Evolutionary conservation across 345 rosid species (phyloP).

Genomic region (Excoecaria agallocha): DNA sequence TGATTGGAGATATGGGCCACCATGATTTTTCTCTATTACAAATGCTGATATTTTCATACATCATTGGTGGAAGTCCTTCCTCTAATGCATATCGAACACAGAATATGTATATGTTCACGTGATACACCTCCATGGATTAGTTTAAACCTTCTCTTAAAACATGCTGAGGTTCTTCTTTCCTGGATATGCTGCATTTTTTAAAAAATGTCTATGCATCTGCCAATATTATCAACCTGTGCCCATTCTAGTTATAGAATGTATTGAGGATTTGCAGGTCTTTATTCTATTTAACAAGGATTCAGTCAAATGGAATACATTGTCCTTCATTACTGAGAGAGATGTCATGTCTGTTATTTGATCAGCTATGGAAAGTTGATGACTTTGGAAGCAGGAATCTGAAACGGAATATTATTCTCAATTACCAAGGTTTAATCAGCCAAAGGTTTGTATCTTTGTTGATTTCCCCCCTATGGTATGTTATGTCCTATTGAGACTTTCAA

Average conservation of each 20-base stretch:
- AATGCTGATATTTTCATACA: not conserved
- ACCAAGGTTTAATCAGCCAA: conserved; percentile 61
- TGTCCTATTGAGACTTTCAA: conserved; percentile 3
- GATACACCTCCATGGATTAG: not conserved
- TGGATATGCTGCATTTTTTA: not conserved
- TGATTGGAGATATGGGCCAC: not conserved
- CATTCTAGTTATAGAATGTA: conserved; percentile 9
- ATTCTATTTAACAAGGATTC: conserved; percentile 20
- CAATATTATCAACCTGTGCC: not conserved
- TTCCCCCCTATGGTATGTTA: conserved; percentile 5
- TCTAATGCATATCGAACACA: not conserved
- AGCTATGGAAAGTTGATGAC: conserved; percentile 68
- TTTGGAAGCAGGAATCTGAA: conserved; percentile 40
- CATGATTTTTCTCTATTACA: not conserved
- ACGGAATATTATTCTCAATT: conserved; percentile 54
- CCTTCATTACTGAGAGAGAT: conserved; percentile 19
- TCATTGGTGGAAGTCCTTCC: not conserved
- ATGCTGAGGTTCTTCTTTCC: not conserved
- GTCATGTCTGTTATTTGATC: conserved; percentile 34
- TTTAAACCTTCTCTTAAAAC: not conserved
- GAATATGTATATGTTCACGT: not conserved
- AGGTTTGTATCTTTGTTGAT: conserved; percentile 48
- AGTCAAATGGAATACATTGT: conserved; percentile 15
- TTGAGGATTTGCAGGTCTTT: conserved; percentile 61
- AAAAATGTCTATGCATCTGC: not conserved